Evolutionary conservation across 2,329 filamentous ascomycete species (phyloP).

Genomic region (Sclerotinia borealis): DNA sequence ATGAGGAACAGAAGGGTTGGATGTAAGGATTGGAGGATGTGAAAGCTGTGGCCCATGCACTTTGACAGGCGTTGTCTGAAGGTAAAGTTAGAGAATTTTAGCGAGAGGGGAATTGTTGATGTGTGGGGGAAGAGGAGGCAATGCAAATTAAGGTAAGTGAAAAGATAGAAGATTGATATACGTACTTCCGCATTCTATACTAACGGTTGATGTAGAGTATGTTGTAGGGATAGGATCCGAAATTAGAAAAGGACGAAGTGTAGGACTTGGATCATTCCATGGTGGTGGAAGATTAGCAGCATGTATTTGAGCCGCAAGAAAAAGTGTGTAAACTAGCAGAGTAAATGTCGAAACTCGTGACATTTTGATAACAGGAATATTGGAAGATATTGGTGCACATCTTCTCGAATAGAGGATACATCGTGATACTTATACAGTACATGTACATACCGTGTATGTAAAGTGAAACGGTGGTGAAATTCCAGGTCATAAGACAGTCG

Average conservation of each 20-base stretch:
- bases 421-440: background rate
- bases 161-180: background rate
- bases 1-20: background rate
- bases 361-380: background rate
- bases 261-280: background rate
- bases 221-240: background rate
- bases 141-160: background rate
- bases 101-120: too few relatives aligned
- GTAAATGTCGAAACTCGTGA: background rate
- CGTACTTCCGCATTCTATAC: background rate
- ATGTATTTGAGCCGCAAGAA: background rate
- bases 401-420: too few relatives aligned
- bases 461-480: background rate
- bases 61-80: background rate
- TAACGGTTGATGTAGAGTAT: background rate
- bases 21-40: background rate
- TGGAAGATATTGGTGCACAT: background rate
- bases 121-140: too few relatives aligned
- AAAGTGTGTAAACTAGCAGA: background rate
- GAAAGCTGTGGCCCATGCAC: slow-evolving; percentile 1
- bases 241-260: background rate
- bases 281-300: background rate
- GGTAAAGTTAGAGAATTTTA: background rate
- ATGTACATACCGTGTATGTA: background rate
- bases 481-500: background rate